Evolutionary conservation across 768 basidiomycete genomes (phyloP).

Genomic region (Termitomyces sp.): DNA sequence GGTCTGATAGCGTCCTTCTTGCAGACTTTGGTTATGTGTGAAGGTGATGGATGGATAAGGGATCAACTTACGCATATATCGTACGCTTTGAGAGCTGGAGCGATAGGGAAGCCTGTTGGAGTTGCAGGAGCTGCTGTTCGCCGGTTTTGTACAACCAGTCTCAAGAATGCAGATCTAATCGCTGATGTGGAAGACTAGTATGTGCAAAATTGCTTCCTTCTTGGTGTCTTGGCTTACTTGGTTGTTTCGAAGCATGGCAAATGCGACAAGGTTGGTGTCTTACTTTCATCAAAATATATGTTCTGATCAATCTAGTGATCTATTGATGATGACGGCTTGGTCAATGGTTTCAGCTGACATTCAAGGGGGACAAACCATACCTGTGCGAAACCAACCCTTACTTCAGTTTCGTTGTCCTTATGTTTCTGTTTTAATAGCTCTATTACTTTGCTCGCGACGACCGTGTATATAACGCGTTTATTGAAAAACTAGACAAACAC

Average conservation of each 20-base stretch:
- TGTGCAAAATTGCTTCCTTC: conserved; percentile 20
- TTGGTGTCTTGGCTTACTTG: not conserved
- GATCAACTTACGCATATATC: conserved; percentile 62
- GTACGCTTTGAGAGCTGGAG: conserved; percentile 62
- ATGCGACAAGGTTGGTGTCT: conserved; percentile 56
- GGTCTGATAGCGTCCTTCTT: conserved; percentile 89
- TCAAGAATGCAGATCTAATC: conserved; percentile 74
- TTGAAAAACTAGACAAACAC: conserved; percentile 38
- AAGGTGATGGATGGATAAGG: conserved; percentile 85
- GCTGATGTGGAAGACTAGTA: conserved; percentile 89
- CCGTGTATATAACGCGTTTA: conserved; percentile 70
- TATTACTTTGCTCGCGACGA: conserved; percentile 94
- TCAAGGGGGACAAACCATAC: conserved; percentile 58
- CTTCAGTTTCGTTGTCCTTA: not conserved
- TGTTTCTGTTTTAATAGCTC: conserved; percentile 25
- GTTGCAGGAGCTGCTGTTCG: conserved; percentile 72
- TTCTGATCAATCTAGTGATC: conserved; percentile 36
- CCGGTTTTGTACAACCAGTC: conserved; percentile 80
- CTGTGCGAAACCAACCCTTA: conserved; percentile 39
- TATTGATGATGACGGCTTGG: conserved; percentile 83
- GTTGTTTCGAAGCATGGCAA: conserved; percentile 58
- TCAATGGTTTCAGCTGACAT: conserved; percentile 52
- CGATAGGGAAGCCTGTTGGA: conserved; percentile 65
- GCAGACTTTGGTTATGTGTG: conserved; percentile 94
- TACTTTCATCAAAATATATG: not conserved